Base-by-base conservation (phyloP, 495 filamentous ascomycete species). In the Recurvomyces mirabilis region DNA sequence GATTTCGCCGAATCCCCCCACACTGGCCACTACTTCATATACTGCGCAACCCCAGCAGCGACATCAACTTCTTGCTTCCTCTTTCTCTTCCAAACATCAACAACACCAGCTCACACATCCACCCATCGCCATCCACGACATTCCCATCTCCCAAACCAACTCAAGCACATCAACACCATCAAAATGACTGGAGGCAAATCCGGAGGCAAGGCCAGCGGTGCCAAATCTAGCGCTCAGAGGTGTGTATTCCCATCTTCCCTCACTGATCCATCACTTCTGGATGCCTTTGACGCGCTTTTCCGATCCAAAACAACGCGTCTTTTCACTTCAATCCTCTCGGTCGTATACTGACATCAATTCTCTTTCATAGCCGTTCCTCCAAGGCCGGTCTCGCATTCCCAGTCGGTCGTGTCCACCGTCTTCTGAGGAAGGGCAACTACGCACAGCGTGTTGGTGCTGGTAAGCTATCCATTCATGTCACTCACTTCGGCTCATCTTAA, bases 161-260 rank as follows among this genome's bases (percentile, higher is more conserved):
- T 35, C 49, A 13, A 36, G 38, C 51, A 46, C 52, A 38, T 56
- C 63, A 59, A 66, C 58, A 29, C 64, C 42, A 64, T 77, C 81
- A 94, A 87, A 81, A 95, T 95, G 88, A 93, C 88, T 84, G 79
- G 78, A 72, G 86, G 88, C 72, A 95, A 95, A 73, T 95, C 88
- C 64, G 88, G 88, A 70, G 88, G 88, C 79, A 95, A 95, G 79
- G 86, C 87, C 72, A 85, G 81, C 70, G 84, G 85, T 70, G 79
- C 77, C 78, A 95, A 95, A 84, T 54, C 51, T 43, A 91, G 82
- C 74, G 78, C 87, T 52, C 88, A 95, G 78, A 93, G 87, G 87
- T 95, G 70, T 74, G 84, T 79, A 37, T 59, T 44, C 44, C 24
- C 28, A 32, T 32, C 25, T 46, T 47, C 19, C 23, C 18, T 28